phyloP scores from a whole-genome alignment of 108 stramenopile genomes.

The Asterionellopsis glacialis region DNA sequence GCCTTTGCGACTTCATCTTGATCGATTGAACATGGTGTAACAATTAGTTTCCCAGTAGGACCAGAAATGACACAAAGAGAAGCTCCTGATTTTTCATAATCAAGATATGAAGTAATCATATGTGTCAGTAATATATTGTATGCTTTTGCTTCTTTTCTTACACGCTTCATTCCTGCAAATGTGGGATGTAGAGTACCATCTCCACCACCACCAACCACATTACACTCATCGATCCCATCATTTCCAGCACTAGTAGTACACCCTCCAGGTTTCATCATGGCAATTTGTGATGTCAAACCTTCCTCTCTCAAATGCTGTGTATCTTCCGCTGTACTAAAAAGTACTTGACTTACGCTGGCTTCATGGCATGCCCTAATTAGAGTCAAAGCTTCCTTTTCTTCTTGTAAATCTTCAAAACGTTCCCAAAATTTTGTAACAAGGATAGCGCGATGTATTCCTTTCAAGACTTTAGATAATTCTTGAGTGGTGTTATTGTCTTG shows the following conservation, averaged over 20 bases:
- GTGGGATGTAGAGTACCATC: neutral
- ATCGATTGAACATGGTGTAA: no score
- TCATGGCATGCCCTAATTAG: neutral
- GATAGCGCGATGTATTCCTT: neutral
- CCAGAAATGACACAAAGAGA: no score
- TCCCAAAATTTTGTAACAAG: slow-evolving; percentile 3
- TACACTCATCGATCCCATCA: no score
- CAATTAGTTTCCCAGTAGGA: no score
- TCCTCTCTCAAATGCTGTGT: neutral
- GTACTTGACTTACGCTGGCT: neutral
- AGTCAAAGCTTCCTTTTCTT: neutral
- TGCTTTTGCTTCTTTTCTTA: neutral
- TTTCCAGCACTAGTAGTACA: no score
- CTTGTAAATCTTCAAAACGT: neutral
- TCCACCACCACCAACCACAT: no score
- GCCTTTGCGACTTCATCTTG: no score
- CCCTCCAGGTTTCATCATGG: neutral
- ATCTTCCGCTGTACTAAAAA: neutral
- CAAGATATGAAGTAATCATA: slow-evolving; percentile 1
- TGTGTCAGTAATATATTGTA: neutral
- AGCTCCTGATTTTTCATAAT: neutral
- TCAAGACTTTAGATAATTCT: no score
- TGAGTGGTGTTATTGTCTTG: no score
- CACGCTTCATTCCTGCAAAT: neutral
- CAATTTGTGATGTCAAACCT: neutral